Percentiles rank a stretch among this genome's conserved stretches.
These are phyloP conservation scores for Curvularia verruculosa DNA, from an alignment of 2,329 filamentous ascomycete genomes.

Conservation along the genomic window DNA sequence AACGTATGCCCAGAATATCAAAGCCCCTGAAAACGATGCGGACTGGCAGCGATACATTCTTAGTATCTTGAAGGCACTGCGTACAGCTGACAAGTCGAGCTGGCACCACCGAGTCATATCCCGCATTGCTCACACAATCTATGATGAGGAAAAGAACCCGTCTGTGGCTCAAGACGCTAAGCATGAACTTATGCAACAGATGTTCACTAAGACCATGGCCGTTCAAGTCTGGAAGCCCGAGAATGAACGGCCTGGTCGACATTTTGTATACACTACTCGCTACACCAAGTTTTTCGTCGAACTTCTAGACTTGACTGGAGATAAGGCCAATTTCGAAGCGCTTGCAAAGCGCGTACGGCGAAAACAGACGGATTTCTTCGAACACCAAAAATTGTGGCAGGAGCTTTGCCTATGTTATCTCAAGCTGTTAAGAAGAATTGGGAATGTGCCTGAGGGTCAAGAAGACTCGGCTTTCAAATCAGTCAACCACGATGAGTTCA, in stretches of 20 bases:
- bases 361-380: slow-evolving; percentile 75
- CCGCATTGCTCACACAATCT: slow-evolving; percentile 69
- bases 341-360: slow-evolving; percentile 80
- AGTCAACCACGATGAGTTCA: slow-evolving; percentile 69
- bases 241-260: slow-evolving; percentile 79
- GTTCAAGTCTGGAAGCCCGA: slow-evolving; percentile 96
- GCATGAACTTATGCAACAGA: slow-evolving; percentile 78
- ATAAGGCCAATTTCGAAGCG: slow-evolving; percentile 76
- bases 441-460: slow-evolving; percentile 63
- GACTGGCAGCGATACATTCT: slow-evolving; percentile 68
- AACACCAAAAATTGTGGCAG: slow-evolving; percentile 68
- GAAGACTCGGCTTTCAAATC: slow-evolving; percentile 70
- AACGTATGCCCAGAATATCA: slow-evolving; percentile 61
- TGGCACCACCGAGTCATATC: slow-evolving; percentile 94
- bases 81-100: slow-evolving; percentile 82
- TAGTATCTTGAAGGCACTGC: slow-evolving; percentile 64
- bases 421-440: slow-evolving; percentile 63
- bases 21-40: slow-evolving; percentile 56
- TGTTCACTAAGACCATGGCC: slow-evolving; percentile 94
- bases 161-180: slow-evolving; percentile 67
- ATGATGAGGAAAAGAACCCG: slow-evolving; percentile 61
- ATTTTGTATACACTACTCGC: slow-evolving; percentile 88
- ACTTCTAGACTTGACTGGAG: slow-evolving; percentile 74
- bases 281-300: slow-evolving; percentile 84
- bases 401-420: slow-evolving; percentile 65